Conservation (phyloP, 345 rosid species). For the Excoecaria agallocha region DNA sequence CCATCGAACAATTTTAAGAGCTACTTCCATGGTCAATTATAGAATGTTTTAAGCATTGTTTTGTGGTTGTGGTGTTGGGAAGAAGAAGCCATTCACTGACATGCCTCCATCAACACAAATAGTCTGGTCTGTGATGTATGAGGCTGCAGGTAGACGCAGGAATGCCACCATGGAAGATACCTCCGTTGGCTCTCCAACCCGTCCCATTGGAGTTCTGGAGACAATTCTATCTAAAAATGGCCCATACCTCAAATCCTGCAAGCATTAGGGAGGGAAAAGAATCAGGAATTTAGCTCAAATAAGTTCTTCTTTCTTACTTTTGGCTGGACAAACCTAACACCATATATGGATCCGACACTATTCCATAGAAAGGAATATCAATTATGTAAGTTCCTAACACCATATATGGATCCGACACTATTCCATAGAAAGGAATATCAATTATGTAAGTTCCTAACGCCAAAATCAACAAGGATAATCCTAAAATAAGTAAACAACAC, state of each 20-base stretch:
- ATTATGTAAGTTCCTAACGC: not conserved
- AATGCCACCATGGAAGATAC: conserved; percentile 10
- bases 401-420: no score
- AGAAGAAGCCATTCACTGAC: conserved; percentile 10
- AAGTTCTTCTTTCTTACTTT: no score
- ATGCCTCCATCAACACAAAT: conserved; percentile 18
- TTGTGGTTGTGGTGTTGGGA: not conserved
- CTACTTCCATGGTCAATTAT: no score
- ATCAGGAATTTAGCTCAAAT: no score
- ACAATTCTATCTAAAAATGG: not conserved
- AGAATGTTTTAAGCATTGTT: not conserved
- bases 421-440: no score
- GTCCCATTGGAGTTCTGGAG: conserved; percentile 14
- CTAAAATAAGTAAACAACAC: not conserved
- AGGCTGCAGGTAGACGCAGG: conserved; percentile 10
- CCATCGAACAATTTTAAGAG: no score
- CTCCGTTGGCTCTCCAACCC: conserved; percentile 10
- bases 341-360: no score
- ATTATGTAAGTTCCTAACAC: not conserved
- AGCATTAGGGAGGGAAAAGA: not conserved
- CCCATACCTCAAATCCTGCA: not conserved
- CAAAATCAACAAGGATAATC: not conserved
- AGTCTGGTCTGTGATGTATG: conserved; percentile 17
- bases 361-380: no score
- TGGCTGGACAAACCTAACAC: no score